Conservation (phyloP, 805 yeast species). For the Dipodascus albidus region DNA sequence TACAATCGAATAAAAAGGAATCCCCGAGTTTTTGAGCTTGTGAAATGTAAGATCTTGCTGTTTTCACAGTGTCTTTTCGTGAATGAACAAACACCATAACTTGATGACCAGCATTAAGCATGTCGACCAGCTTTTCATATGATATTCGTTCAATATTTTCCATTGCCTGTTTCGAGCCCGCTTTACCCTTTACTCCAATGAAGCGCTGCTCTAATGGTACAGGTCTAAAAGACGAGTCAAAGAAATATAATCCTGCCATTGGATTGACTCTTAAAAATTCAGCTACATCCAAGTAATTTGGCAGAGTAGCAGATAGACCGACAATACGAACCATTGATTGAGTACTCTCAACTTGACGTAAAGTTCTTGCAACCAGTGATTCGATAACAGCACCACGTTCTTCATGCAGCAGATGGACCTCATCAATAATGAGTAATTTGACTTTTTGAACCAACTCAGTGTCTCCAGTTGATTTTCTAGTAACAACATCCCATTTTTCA, state of each 20-base stretch:
- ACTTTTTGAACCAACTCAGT: constrained; percentile 75
- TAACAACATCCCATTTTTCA: constrained; percentile 96
- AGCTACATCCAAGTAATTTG: constrained; percentile 86
- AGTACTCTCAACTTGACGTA: constrained; percentile 87
- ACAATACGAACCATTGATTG: constrained; percentile 91
- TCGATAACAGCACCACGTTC: constrained; percentile 97
- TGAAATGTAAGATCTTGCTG: constrained; percentile 60
- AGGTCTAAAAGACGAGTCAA: constrained; percentile 88
- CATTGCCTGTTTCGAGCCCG: constrained; percentile 57
- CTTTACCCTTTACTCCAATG: constrained; percentile 76
- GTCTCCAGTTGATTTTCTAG: constrained; percentile 86
- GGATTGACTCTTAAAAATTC: constrained; percentile 83
- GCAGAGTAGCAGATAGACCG: constrained; percentile 89
- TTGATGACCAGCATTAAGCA: constrained; percentile 62
- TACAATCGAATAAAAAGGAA: constrained; percentile 42
- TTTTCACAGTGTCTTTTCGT: constrained; percentile 80
- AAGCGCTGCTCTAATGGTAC: constrained; percentile 85
- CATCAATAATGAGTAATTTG: constrained; percentile 81
- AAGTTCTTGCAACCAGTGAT: constrained; percentile 85
- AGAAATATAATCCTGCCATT: constrained; percentile 84
- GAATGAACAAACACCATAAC: constrained; percentile 97
- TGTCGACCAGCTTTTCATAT: constrained; percentile 63
- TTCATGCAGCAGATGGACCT: constrained; percentile 92
- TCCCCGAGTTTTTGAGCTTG: constrained; percentile 58
- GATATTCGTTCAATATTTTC: constrained; percentile 67